phyloP scores from a whole-genome alignment of 164 flowering plant species.

The Chimonanthus praecox region DNA sequence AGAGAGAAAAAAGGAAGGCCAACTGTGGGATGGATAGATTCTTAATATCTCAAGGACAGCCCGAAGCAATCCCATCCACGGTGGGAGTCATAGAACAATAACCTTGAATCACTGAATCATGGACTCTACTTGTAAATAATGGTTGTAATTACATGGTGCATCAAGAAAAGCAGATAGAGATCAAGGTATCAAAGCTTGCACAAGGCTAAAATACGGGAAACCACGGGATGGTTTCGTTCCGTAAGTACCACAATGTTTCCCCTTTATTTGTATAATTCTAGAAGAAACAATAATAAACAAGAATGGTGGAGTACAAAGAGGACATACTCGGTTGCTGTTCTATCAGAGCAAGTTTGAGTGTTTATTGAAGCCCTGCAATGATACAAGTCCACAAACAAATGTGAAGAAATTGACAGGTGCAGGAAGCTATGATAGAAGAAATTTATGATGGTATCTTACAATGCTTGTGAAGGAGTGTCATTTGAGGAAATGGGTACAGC shows the following conservation, averaged over 20 bases:
- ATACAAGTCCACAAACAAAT: background rate
- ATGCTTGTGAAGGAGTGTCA: conserved; percentile 34
- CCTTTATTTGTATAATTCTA: background rate
- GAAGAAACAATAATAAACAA: background rate
- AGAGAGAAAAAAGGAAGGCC: too few species aligned
- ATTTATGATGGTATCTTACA: conserved; percentile 32
- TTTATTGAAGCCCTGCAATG: conserved; percentile 33
- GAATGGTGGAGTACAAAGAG: background rate
- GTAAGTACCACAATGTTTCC: background rate
- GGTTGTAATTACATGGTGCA: background rate
- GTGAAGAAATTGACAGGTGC: background rate
- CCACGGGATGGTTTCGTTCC: background rate
- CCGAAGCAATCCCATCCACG: background rate
- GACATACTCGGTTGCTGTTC: conserved; percentile 32
- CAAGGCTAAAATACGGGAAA: background rate
- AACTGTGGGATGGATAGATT: too few species aligned
- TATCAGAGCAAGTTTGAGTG: conserved; percentile 27
- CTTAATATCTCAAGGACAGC: too few species aligned
- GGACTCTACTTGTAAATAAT: background rate
- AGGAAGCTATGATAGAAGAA: background rate
- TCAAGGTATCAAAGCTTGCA: background rate
- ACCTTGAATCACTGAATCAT: background rate
- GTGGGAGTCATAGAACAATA: background rate
- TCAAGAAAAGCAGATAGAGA: background rate
- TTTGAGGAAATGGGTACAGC: conserved; percentile 34